Evolutionary conservation across 352 stramenopile genomes (phyloP), one percentile per base, ranked within the genome.

Genomic region (Globisporangium spiculum): DNA sequence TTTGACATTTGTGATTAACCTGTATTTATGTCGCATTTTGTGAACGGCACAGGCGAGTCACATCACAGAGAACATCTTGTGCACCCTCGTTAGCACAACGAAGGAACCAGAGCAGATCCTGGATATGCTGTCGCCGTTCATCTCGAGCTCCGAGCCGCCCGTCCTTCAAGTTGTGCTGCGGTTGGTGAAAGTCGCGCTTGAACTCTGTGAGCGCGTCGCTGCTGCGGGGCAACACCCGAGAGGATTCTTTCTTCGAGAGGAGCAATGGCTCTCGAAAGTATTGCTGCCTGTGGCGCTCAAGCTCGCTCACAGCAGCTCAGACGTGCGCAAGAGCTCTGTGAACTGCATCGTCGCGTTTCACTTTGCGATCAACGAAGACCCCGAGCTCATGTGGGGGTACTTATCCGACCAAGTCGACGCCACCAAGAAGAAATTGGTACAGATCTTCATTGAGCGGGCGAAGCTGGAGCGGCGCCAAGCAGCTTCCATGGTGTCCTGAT

Each of bases 381-480:
- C 46, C 0, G 65, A 72, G 16, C 64, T 90, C 10, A 61, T 86
- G 26, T 63, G 70, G 46, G 77, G 79, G 59, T 91, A 80, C 58
- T 69, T 94, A 24, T 53, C 71, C 9, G 53, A 75, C 8, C 73
- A 85, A n/a, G 63, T 90, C 20, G 80, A 90, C 63, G 71, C 73
- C 34, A 89, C 76, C 8, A 84, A 80, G 48, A 72, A 73, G 58
- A 82, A 79, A 59, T 63, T 94, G 14, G 75, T 94, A 10, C 75
- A 90, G 34, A 92, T 94, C 70, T 94, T 89, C 74, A 88, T 94
- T 34, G 75, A 91, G 58, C 86, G 84, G 46, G 77, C 74, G n/a
- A 83, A 78, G 58, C 74, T 80, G 58, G 68, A 87, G 54, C 76
- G 75, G 10, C 66, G 65, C 3, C 58, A 65, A 14, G 22, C 12